Evolutionary conservation across 2,329 filamentous ascomycete species (phyloP).

Genomic region (Colletotrichum acutatum): DNA sequence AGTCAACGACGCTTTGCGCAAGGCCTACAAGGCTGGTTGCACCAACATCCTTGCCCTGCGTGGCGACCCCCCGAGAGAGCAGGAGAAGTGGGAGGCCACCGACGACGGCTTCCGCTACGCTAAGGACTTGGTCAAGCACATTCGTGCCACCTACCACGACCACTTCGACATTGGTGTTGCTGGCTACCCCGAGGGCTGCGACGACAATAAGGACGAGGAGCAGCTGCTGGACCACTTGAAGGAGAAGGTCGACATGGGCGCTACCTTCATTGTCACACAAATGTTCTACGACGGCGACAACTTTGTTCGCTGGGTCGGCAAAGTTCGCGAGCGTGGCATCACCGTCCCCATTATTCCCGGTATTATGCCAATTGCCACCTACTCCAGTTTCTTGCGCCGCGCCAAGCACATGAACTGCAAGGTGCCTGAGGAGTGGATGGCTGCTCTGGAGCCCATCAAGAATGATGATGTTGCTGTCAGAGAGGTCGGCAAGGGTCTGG

Average conservation of each 20-base stretch:
- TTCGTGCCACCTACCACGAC: slow-evolving; percentile 74
- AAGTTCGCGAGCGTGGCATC: slow-evolving; percentile 87
- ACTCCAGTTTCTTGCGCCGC: slow-evolving; percentile 89
- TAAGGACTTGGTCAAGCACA: slow-evolving; percentile 88
- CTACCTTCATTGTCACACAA: slow-evolving; percentile 94
- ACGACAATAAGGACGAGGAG: slow-evolving; percentile 91
- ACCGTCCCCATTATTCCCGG: slow-evolving; percentile 85
- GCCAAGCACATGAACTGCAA: slow-evolving; percentile 91
- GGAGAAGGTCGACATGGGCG: slow-evolving; percentile 95
- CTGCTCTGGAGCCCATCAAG: slow-evolving; percentile 89
- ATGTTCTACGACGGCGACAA: slow-evolving; percentile 99
- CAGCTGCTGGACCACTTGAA: slow-evolving; percentile 87
- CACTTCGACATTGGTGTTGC: slow-evolving; percentile 98
- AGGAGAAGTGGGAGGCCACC: slow-evolving; percentile 91
- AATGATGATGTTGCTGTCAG: slow-evolving; percentile 95
- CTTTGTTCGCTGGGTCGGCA: slow-evolving; percentile 90
- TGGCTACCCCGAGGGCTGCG: slow-evolving; percentile 94
- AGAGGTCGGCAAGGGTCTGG: slow-evolving; percentile 86
- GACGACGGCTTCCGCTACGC: slow-evolving; percentile 93
- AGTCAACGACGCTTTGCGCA: slow-evolving; percentile 87
- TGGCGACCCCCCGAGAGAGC: slow-evolving; percentile 92
- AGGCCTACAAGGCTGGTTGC: slow-evolving; percentile 94
- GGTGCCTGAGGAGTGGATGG: slow-evolving; percentile 84
- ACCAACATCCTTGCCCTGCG: slow-evolving; percentile 96
- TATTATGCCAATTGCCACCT: slow-evolving; percentile 91